Evolutionary conservation across 106 monocot species (phyloP).

Genomic region (Iris macrosiphon): DNA sequence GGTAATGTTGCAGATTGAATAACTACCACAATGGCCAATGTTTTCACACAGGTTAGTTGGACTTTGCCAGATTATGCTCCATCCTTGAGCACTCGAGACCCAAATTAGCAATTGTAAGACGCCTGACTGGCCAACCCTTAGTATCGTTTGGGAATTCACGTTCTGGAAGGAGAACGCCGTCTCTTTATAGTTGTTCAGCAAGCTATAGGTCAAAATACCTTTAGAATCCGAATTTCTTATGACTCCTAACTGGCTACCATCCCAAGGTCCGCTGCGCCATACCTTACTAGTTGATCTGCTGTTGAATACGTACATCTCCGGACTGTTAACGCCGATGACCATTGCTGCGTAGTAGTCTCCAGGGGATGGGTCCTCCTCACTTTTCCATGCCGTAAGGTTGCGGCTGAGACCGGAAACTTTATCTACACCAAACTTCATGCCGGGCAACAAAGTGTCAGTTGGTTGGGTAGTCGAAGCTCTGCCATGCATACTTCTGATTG

Average conservation of each 20-base stretch:
- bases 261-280: background rate
- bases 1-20: slow-evolving; percentile 1
- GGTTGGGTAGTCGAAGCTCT: slow-evolving; percentile 16
- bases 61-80: background rate
- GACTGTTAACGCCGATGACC: background rate
- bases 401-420: background rate
- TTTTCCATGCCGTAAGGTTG: background rate
- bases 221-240: background rate
- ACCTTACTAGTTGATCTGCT: background rate
- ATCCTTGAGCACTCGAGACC: too few species aligned
- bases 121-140: background rate
- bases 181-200: background rate
- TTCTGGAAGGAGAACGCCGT: background rate
- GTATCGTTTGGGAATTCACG: background rate
- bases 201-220: background rate
- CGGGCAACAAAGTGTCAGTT: background rate
- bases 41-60: background rate
- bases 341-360: background rate
- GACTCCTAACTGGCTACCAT: background rate
- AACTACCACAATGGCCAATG: background rate
- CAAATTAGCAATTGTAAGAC: background rate
- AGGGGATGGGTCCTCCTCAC: background rate
- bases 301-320: background rate
- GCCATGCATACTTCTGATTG: background rate
- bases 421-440: background rate